Evolutionary conservation across 306 rosid species (phyloP).

Genomic region (Cicer yamashitae): DNA sequence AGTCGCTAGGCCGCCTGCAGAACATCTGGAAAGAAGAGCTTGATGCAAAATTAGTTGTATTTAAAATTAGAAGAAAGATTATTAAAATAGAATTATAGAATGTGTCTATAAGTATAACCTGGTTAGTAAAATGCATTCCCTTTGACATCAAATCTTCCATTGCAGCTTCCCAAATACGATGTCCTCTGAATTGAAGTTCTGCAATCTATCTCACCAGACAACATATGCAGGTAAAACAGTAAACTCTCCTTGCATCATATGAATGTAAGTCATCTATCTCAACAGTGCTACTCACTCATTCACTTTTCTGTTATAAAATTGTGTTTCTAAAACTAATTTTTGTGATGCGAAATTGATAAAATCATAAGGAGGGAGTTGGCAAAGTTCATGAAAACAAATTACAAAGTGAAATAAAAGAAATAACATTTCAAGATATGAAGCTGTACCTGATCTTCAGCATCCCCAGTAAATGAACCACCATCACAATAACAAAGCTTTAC

Average conservation of each 20-base stretch:
- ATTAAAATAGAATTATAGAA: not conserved
- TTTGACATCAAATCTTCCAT: constrained; percentile 84
- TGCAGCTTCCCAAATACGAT: constrained; percentile 87
- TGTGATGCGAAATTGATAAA: no score
- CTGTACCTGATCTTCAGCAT: constrained; percentile 72
- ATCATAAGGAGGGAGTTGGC: no score
- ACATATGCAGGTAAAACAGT: no score
- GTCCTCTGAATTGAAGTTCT: constrained; percentile 84
- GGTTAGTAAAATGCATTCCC: constrained; percentile 85
- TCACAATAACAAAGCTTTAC: constrained; percentile 97
- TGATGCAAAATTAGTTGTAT: constrained; percentile 33
- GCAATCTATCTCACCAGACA: constrained; percentile 48
- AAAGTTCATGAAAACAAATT: no score
- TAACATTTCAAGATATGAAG: constrained; percentile 22
- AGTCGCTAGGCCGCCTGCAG: constrained; percentile 97
- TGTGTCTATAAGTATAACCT: constrained; percentile 51
- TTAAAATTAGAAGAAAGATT: constrained; percentile 23
- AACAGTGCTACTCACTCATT: no score
- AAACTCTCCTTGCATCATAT: no score
- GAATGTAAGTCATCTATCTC: no score
- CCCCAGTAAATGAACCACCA: constrained; percentile 95
- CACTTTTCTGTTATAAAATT: no score
- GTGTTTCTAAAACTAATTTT: no score
- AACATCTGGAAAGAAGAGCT: constrained; percentile 97
- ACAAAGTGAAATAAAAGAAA: no score